Evolutionary conservation across 2,329 filamentous ascomycete genomes (phyloP).

Genomic region (Fusarium concolor): DNA sequence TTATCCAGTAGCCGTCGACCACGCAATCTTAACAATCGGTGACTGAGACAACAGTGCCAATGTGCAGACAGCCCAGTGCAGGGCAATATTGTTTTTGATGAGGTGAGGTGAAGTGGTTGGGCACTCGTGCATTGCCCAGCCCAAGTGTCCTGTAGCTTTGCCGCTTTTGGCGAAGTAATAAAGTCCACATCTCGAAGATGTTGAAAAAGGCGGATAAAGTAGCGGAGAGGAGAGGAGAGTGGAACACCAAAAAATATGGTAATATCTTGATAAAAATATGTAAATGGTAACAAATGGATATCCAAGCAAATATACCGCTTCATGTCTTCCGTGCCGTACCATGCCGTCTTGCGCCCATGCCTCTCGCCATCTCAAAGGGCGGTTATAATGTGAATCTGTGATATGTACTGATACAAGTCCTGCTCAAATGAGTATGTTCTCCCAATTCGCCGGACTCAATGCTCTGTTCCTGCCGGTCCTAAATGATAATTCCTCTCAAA

Average conservation of each 20-base stretch:
- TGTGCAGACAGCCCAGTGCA: not conserved
- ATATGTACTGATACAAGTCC: constrained; percentile 19
- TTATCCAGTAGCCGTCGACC: constrained; percentile 11
- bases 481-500: constrained; percentile 34
- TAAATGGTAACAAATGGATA: constrained; percentile 42
- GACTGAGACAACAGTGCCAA: constrained; percentile 18
- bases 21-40: constrained; percentile 19
- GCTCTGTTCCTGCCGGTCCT: constrained; percentile 14
- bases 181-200: constrained; percentile 2
- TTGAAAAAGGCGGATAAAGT: not conserved
- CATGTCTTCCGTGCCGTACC: constrained; percentile 18
- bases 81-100: constrained; percentile 9
- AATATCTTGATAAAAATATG: constrained; percentile 26
- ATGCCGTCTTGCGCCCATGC: constrained; percentile 34
- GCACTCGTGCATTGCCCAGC: constrained; percentile 39
- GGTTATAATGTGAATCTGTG: constrained; percentile 22
- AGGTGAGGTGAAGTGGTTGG: constrained; percentile 36
- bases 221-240: constrained; percentile 3
- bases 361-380: constrained; percentile 23
- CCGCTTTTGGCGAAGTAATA: constrained; percentile 23
- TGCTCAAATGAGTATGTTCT: constrained; percentile 8
- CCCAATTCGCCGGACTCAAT: constrained; percentile 21
- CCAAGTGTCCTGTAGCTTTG: constrained; percentile 11
- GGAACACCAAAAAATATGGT: constrained; percentile 7
- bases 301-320: constrained; percentile 40